Conservation (phyloP, 2,329 filamentous ascomycete genomes). For the Rhinocladiella mackenziei region DNA sequence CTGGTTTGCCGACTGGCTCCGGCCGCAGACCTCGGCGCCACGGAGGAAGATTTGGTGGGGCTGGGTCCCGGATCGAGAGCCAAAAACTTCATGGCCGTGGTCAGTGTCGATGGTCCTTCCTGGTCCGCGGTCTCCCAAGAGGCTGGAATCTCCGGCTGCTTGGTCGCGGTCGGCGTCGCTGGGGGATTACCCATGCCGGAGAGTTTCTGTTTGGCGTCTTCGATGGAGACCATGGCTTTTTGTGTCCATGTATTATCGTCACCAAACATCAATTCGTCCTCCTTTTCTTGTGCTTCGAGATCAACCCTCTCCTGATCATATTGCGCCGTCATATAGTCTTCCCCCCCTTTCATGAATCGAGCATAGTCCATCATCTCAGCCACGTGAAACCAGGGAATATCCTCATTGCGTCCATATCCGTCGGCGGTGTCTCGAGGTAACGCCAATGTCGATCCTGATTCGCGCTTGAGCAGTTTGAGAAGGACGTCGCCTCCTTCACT, state of each 20-base stretch:
- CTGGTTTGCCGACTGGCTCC: constrained; percentile 8
- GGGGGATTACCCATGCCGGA: constrained; percentile 64
- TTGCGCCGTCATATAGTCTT: constrained; percentile 79
- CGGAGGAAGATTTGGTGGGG: constrained; percentile 5
- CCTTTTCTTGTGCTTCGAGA: constrained; percentile 70
- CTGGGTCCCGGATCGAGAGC: constrained; percentile 30
- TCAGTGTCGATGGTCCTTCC: constrained; percentile 24
- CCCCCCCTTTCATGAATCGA: constrained; percentile 88
- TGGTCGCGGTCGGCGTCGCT: constrained; percentile 24
- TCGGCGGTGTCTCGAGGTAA: constrained; percentile 79
- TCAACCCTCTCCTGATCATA: constrained; percentile 74
- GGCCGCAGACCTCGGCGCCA: constrained; percentile 6
- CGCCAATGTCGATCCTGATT: constrained; percentile 76
- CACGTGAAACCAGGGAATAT: constrained; percentile 91
- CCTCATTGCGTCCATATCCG: constrained; percentile 62
- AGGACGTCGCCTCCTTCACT: constrained; percentile 85
- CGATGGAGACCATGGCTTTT: constrained; percentile 72
- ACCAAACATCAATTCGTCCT: constrained; percentile 87
- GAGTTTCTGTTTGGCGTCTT: constrained; percentile 70
- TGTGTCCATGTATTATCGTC: constrained; percentile 91
- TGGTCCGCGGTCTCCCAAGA: constrained; percentile 20
- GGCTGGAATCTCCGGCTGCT: constrained; percentile 17
- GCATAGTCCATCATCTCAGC: constrained; percentile 94
- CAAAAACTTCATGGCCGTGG: constrained; percentile 28
- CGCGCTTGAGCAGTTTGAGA: constrained; percentile 76